These are phyloP conservation scores for Aspergillus proliferans DNA, from an alignment of 2,329 filamentous ascomycete species.

Conservation along the genomic window DNA sequence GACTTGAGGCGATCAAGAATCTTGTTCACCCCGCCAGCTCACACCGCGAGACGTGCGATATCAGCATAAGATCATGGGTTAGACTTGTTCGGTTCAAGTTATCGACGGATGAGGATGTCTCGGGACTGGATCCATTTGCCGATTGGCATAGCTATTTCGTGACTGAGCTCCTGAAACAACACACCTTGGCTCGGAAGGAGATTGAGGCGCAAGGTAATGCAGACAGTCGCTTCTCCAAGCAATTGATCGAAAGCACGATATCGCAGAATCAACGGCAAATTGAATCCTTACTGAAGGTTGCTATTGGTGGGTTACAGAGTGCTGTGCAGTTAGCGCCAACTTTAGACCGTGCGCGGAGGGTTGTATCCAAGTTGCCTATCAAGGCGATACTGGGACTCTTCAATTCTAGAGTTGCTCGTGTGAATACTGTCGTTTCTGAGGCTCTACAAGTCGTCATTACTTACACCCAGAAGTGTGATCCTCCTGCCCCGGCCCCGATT, in stretches of 20 bases:
- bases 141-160: conserved; percentile 52
- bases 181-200: conserved; percentile 51
- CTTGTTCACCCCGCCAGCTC: conserved; percentile 53
- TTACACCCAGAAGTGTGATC: conserved; percentile 31
- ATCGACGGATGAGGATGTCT: conserved; percentile 44
- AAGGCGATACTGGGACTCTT: conserved; percentile 47
- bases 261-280: conserved; percentile 53
- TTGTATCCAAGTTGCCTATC: conserved; percentile 42
- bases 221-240: conserved; percentile 36
- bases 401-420: conserved; percentile 41
- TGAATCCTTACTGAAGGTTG: conserved; percentile 49
- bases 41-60: conserved; percentile 54
- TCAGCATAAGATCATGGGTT: conserved; percentile 55
- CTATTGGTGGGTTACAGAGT: conserved; percentile 45
- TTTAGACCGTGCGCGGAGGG: conserved; percentile 34
- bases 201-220: conserved; percentile 48
- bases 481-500: conserved; percentile 10
- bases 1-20: conserved; percentile 45
- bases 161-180: conserved; percentile 48
- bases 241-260: conserved; percentile 48
- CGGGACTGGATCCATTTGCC: conserved; percentile 43
- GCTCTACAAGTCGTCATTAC: conserved; percentile 43
- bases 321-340: conserved; percentile 41
- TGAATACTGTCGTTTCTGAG: conserved; percentile 44
- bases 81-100: conserved; percentile 53